Conservation (phyloP, 768 basidiomycete genomes). For the Lactifluus volemus region DNA sequence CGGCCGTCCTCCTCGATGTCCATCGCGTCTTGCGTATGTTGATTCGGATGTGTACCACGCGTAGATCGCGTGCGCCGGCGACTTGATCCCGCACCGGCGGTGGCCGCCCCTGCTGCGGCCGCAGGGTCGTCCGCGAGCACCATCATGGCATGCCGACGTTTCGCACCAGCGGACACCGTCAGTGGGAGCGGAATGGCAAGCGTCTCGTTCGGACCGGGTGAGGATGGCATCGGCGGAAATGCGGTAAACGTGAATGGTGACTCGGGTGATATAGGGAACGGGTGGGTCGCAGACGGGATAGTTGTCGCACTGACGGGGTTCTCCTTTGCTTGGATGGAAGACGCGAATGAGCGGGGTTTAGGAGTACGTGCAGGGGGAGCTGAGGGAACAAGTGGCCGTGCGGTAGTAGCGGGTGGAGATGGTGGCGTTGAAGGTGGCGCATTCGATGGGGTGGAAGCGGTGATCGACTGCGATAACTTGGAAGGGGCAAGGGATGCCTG, state of each 20-base stretch:
- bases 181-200: slow-evolving; percentile 17
- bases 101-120: slow-evolving; percentile 27
- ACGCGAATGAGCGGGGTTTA: slow-evolving; percentile 17
- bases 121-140: slow-evolving; percentile 55
- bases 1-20: slow-evolving; percentile 71
- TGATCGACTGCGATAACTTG: slow-evolving; percentile 20
- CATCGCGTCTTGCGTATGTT: slow-evolving; percentile 41
- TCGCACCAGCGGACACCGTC: slow-evolving; percentile 45
- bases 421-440: slow-evolving; percentile 22
- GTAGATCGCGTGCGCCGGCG: slow-evolving; percentile 51
- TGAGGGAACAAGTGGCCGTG: slow-evolving; percentile 13
- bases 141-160: slow-evolving; percentile 73
- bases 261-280: slow-evolving; percentile 16
- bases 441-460: slow-evolving; percentile 15
- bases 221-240: slow-evolving; percentile 5
- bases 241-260: slow-evolving; percentile 26
- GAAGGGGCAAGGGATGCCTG: slow-evolving; percentile 31
- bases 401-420: slow-evolving; percentile 23
- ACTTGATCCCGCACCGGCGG: slow-evolving; percentile 29
- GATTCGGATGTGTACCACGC: slow-evolving; percentile 34
- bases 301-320: slow-evolving; percentile 4
- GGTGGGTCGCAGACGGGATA: background rate
- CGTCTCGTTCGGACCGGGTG: slow-evolving; percentile 23
- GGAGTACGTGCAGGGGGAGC: slow-evolving; percentile 16
- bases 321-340: slow-evolving; percentile 9